A percentile compares a stretch with the other conserved stretches of the same genome.
Evolutionary conservation across 495 filamentous ascomycete species (phyloP).

Genomic region (Antarctomyces pellizariae): DNA sequence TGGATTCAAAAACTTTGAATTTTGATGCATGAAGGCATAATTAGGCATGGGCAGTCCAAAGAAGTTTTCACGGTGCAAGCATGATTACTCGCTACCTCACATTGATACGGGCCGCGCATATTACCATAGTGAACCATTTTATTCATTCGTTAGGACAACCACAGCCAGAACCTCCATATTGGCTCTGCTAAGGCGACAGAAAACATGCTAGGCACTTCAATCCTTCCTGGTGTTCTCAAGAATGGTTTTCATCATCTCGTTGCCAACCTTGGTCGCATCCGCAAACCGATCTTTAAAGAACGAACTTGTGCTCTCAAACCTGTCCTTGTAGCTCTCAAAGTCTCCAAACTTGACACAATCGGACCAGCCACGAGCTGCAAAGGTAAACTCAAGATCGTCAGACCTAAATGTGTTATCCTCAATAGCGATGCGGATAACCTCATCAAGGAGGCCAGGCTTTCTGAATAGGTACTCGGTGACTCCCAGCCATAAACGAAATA

Average conservation of each 20-base stretch:
- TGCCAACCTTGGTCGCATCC: slow-evolving; percentile 65
- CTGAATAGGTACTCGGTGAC: slow-evolving; percentile 95
- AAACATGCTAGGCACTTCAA: too few relatives aligned
- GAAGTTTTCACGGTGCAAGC: too few relatives aligned
- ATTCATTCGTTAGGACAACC: too few relatives aligned
- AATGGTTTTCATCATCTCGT: slow-evolving; percentile 93
- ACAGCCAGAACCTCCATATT: too few relatives aligned
- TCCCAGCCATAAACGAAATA: slow-evolving; percentile 94
- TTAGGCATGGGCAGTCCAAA: too few relatives aligned
- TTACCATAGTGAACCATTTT: too few relatives aligned
- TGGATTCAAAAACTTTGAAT: too few relatives aligned
- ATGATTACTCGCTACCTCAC: too few relatives aligned
- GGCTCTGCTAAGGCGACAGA: too few relatives aligned
- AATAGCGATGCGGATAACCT: slow-evolving; percentile 63
- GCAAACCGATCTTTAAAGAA: slow-evolving; percentile 82
- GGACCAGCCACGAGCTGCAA: slow-evolving; percentile 85
- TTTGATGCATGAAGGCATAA: too few relatives aligned
- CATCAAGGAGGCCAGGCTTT: slow-evolving; percentile 60
- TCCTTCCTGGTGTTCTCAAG: slow-evolving; percentile 52
- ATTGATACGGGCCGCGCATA: too few relatives aligned
- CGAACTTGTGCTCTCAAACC: slow-evolving; percentile 66
- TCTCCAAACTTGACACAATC: slow-evolving; percentile 77
- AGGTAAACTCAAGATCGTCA: slow-evolving; percentile 92
- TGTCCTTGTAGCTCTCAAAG: slow-evolving; percentile 71
- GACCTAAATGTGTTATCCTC: slow-evolving; percentile 69